These are phyloP conservation scores for Trametes versicolor DNA, from an alignment of 1,284 basidiomycete species.

Conservation along the genomic window DNA sequence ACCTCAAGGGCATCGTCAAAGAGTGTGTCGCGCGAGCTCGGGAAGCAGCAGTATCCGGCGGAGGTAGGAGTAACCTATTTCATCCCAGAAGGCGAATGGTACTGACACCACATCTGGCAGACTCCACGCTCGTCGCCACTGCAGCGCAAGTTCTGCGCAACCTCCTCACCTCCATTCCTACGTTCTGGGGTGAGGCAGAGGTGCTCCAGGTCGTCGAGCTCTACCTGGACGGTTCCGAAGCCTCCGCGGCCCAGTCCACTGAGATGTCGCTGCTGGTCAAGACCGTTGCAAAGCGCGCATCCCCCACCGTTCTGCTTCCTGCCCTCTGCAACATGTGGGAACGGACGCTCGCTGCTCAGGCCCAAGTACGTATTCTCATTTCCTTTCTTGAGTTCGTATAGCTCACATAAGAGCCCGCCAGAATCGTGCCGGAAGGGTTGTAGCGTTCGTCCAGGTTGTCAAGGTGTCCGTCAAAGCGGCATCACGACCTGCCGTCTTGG, in stretches of 20 bases:
- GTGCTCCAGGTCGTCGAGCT: slow-evolving; percentile 64
- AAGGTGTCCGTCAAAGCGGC: slow-evolving; percentile 73
- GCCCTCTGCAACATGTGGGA: slow-evolving; percentile 70
- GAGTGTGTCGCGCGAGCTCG: slow-evolving; percentile 63
- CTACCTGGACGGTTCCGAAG: slow-evolving; percentile 55
- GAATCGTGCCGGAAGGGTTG: slow-evolving; percentile 47
- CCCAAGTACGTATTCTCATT: slow-evolving; percentile 47
- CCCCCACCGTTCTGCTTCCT: slow-evolving; percentile 73
- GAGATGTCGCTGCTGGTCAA: slow-evolving; percentile 56
- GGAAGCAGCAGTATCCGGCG: slow-evolving; percentile 46
- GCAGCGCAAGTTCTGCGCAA: slow-evolving; percentile 63
- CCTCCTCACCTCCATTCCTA: slow-evolving; percentile 69
- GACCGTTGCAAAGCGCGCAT: slow-evolving; percentile 73
- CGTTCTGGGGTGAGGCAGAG: slow-evolving; percentile 77
- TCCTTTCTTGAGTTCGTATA: not conserved
- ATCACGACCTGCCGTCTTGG: slow-evolving; percentile 70
- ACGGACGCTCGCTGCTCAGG: slow-evolving; percentile 40
- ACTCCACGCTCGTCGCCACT: slow-evolving; percentile 41
- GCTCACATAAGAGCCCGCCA: slow-evolving; percentile 17
- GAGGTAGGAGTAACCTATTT: slow-evolving; percentile 32
- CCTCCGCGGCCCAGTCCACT: slow-evolving; percentile 36
- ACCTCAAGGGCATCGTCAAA: slow-evolving; percentile 78
- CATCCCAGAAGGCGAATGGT: not conserved
- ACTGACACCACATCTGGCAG: slow-evolving; percentile 4
- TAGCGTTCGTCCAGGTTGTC: slow-evolving; percentile 75